Base-by-base conservation (phyloP, 2,329 filamentous ascomycete species). In the Onygena corvina region DNA sequence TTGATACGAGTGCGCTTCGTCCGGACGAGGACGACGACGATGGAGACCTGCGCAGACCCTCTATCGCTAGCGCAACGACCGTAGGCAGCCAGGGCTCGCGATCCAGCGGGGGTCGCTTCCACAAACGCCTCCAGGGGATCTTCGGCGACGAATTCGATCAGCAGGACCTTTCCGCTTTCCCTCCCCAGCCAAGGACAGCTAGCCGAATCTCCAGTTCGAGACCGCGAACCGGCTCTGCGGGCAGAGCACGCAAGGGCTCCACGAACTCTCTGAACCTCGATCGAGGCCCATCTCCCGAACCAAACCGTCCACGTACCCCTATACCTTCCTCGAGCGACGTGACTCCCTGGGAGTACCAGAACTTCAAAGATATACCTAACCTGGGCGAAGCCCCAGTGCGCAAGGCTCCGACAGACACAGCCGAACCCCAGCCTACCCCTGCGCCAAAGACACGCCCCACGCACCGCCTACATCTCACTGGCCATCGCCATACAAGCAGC, bases 331-430 rank as follows among this genome's bases (percentile, higher is more conserved):
- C 44, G 9, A 92, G 86, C 60, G 90, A 96, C 67, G 88, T 98
- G 51, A 92, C 94, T 33, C 92, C 92, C n/a, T 98, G 94, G 76
- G 76, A 94, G 54, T 96, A 92, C 63, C 92, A 96, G 67, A 86
- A 92, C 63, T 77, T 77, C 56, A 79, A 86, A 80, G 84, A 89
- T 61, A 85, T 88, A 59, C 79, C 78, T 40, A 78, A 80, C 56
- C 86, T 82, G 68, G 85, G 84, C 52, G 84, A 88, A 66, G 84
- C 84, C 38, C 85, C 84, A 25, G 80, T 89, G 48, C 77, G 83
- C 61, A 76, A 81, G 57, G 79, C 77, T 52, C 77, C 85, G 54
- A 79, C 77, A 34, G 81, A 81, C 8, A 77, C 79, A 38, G 83
- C 87, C 65, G 48, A 48, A 21, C 8, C 25, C 16, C 9, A 47